Base-by-base conservation (phyloP, 2,329 filamentous ascomycete genomes). In the Onygena corvina region DNA sequence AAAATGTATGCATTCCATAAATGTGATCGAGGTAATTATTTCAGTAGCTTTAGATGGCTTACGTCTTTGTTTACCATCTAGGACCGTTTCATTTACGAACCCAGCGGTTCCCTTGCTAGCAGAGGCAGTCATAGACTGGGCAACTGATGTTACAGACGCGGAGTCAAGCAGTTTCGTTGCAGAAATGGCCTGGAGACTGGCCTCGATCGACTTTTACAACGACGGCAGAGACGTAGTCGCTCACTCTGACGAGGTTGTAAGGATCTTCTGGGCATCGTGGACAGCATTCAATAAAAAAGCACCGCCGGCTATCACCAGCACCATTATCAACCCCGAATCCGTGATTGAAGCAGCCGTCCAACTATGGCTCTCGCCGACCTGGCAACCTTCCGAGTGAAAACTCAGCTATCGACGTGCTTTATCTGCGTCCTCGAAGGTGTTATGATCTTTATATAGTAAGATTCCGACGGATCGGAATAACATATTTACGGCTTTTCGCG, bases 81-180 rank as follows among this genome's bases (percentile, higher is more conserved):
- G 55, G 25, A 50, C 50, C 23, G 54, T 56, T 38, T 34, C 40
- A 14, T 54, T 54, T 29, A 53, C 55, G 20, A 50, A 38, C 20
- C 53, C 53, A 30, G 44, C 46, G 3, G 30, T 57, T 9, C 42
- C 53, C 4, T 38, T 54, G 20, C 46, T 49, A 12, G 49, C 38
- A 4, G 52, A 57, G 46, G 52, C 52, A 12, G 51, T 54, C 40
- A 27, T 57, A 23, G 52, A 57, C 20, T 57, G 53, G 52, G 38
- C 56, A 18, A 57, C 55, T 2, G 53, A 55, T 31, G 50, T 57
- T 11, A 57, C 53, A 18, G 50, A 54, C 27, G 34, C 49, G 11
- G 50, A 38, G 2, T 50, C 53, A 4, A 52, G 27, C 2, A 51
- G 51, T 23, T 53, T 57, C 30, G 47, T 54, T 11, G 52, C 53